Evolutionary conservation across 352 stramenopile species (phyloP), one percentile per base, ranked within the genome.

Genomic region (Peronospora tabacina): DNA sequence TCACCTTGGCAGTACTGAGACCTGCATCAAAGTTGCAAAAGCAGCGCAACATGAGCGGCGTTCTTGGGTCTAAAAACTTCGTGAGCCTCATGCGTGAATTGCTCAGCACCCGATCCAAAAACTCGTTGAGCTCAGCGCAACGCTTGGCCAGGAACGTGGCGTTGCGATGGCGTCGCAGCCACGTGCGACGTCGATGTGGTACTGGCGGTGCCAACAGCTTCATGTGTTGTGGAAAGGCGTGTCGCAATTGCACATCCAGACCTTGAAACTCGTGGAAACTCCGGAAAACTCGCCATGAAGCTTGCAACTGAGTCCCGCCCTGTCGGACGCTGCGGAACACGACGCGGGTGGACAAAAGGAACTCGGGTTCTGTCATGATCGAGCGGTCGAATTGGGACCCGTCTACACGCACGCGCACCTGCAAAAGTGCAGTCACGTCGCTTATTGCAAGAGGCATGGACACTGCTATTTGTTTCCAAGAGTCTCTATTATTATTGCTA

Each of bases 21-120:
- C 73, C 79, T 0, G 66, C 72, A 42, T 93, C 79, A 57, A 89
- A 90, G 60, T 93, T 85, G 52, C 76, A 86, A 44, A 93, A 93
- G 55, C 70, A 87, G 2, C 80, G 79, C 49, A 93, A 33, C 19
- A 87, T 66, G 0, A 86, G 70, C 47, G 82, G 77, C 29, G 82
- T 75, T 19, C 68, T 61, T 8, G 76, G 75, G 57, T 90, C 79
- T 16, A 87, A 22, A 56, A 92, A 92, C 17, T 74, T 61, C 19
- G 69, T 85, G 15, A 92, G 66, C 2, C 78, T 66, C 63, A 90
- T 70, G 47, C 60, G 63, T 11, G 58, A 51, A 28, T 50, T 62
- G 17, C 56, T 41, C 10, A 86, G 49, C 4, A 92, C 49, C 2
- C 51, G 38, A 6, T 49, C 28, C 17, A 92, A 41, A 36, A 88